These are phyloP conservation scores for Fomes fomentarius DNA, from an alignment of 1,284 basidiomycete genomes.

Conservation along the genomic window DNA sequence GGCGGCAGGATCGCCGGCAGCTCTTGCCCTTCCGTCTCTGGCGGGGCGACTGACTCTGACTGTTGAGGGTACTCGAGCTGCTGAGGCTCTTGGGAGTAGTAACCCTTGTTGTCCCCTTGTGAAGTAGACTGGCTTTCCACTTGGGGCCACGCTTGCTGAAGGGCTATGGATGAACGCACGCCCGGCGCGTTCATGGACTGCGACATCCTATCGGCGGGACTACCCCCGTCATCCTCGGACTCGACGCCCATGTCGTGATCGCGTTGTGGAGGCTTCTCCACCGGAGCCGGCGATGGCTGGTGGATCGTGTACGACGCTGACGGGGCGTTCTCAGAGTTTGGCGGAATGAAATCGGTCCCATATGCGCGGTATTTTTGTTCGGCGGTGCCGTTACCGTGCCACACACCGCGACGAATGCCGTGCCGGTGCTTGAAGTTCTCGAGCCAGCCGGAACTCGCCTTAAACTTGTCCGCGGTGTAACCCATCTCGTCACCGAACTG, in stretches of 20 bases:
- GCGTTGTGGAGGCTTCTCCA: conserved; percentile 3
- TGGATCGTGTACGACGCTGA: conserved; percentile 2
- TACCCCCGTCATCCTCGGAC: conserved; percentile 7
- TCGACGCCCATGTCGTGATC: conserved; percentile 8
- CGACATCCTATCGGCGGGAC: neutral
- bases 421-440: conserved; percentile 89
- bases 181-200: neutral
- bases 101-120: conserved; percentile 4
- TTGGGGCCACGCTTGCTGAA: conserved; percentile 7
- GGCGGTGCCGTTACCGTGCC: conserved; percentile 40
- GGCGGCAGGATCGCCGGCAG: neutral
- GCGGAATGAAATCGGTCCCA: conserved; percentile 12
- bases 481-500: conserved; percentile 62
- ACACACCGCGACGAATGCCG: conserved; percentile 69
- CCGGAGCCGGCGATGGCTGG: neutral
- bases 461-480: conserved; percentile 77
- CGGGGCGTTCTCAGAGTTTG: neutral
- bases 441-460: conserved; percentile 89
- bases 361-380: conserved; percentile 13
- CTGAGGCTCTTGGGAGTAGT: conserved; percentile 3
- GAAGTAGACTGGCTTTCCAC: conserved; percentile 1
- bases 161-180: conserved; percentile 13
- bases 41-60: neutral
- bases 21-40: neutral
- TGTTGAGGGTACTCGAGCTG: conserved; percentile 1